Evolutionary conservation across 495 filamentous ascomycete species (phyloP).

Genomic region (Pseudotulostoma volvatum): DNA sequence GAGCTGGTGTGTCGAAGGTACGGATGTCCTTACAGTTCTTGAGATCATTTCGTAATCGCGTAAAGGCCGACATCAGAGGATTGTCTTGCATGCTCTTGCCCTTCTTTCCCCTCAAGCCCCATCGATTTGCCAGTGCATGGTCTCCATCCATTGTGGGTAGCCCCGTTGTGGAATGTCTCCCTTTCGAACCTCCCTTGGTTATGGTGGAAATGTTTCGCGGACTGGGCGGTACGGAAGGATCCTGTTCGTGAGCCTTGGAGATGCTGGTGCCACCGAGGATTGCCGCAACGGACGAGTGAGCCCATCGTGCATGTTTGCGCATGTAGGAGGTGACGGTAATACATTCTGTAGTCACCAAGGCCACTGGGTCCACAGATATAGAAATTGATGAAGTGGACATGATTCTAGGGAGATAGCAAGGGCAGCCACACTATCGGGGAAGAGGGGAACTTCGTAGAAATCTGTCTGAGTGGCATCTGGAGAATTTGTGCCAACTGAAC

Average conservation of each 20-base stretch:
- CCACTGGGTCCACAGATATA: conserved; percentile 86
- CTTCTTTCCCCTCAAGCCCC: conserved; percentile 91
- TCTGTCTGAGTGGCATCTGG: too few species aligned
- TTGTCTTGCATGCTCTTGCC: conserved; percentile 98
- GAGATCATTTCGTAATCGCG: conserved; percentile 73
- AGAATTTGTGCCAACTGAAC: too few species aligned
- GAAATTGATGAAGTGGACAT: conserved; percentile 27
- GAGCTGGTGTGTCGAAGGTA: conserved; percentile 71
- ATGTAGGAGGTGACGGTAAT: conserved; percentile 96
- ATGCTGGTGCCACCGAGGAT: conserved; percentile 72
- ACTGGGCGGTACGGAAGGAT: conserved; percentile 21
- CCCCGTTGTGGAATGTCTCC: neutral
- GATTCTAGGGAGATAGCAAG: too few species aligned
- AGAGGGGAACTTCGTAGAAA: too few species aligned
- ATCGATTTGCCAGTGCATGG: conserved; percentile 44
- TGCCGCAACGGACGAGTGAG: conserved; percentile 88
- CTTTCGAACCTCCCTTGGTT: conserved; percentile 3
- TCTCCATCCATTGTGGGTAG: conserved; percentile 23
- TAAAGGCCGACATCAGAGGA: conserved; percentile 89
- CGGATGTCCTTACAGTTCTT: conserved; percentile 88
- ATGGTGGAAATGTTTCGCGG: conserved; percentile 16
- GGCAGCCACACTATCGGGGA: too few species aligned
- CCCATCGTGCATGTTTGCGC: conserved; percentile 94
- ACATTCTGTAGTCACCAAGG: conserved; percentile 95
- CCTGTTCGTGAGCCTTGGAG: conserved; percentile 28